Conservation (phyloP, 1,284 basidiomycete species). For the Afroboletus lepidellus region DNA sequence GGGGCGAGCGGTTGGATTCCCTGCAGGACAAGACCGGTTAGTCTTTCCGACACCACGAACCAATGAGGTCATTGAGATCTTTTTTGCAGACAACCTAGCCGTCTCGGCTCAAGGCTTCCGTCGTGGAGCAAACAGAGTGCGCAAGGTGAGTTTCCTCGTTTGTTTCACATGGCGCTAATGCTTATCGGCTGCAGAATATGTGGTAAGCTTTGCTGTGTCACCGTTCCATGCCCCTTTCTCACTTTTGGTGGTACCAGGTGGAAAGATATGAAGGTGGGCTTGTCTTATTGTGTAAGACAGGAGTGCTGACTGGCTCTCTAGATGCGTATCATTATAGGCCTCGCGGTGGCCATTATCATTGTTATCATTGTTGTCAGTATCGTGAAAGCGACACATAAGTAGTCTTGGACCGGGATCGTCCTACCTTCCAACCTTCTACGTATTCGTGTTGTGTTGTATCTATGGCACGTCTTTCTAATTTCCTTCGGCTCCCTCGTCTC, state of each 20-base stretch:
- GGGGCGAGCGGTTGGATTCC: constrained; percentile 91
- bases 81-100: constrained; percentile 81
- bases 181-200: constrained; percentile 60
- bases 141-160: constrained; percentile 72
- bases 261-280: constrained; percentile 92
- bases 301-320: constrained; percentile 30
- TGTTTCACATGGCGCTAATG: constrained; percentile 22
- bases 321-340: constrained; percentile 90
- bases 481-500: constrained; percentile 18
- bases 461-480: constrained; percentile 34
- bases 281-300: constrained; percentile 2
- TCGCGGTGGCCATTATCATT: constrained; percentile 85
- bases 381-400: constrained; percentile 73
- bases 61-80: not conserved
- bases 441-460: constrained; percentile 36
- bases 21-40: constrained; percentile 97
- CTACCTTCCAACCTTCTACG: not conserved
- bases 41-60: constrained; percentile 32
- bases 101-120: constrained; percentile 99
- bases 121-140: constrained; percentile 93
- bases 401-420: constrained; percentile 7
- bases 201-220: constrained; percentile 54
- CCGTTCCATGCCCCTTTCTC: constrained; percentile 2
- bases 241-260: constrained; percentile 55
- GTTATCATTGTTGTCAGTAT: constrained; percentile 93